Percentiles rank a stretch among this genome's conserved stretches.
Conservation (phyloP, 768 basidiomycete genomes). For the Boletus sensibilis region DNA sequence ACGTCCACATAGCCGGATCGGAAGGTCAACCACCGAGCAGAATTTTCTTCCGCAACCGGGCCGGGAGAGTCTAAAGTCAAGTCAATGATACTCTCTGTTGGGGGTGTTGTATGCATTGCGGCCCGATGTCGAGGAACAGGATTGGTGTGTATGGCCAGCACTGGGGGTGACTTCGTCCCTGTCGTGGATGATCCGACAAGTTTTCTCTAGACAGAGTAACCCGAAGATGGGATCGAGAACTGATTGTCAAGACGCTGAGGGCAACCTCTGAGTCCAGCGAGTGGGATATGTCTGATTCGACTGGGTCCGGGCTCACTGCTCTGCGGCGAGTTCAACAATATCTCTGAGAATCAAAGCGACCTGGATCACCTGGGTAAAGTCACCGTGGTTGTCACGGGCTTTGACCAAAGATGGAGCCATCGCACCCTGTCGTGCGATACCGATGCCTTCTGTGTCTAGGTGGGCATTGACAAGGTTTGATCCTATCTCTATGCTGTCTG, state of each 20-base stretch:
- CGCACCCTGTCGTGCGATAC: not conserved
- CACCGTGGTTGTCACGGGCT: not conserved
- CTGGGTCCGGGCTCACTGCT: constrained; percentile 4
- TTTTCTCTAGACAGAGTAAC: not conserved
- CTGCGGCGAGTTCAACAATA: constrained; percentile 15
- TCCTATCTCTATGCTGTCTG: not conserved
- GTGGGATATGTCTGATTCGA: not conserved
- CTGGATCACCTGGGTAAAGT: constrained; percentile 9
- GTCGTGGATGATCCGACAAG: not conserved
- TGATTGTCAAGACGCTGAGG: not conserved
- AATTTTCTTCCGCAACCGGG: not conserved
- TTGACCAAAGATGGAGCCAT: not conserved
- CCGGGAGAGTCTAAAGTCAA: constrained; percentile 2
- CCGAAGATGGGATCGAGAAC: not conserved
- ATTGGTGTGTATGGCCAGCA: not conserved
- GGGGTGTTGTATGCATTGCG: not conserved
- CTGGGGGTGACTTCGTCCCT: not conserved
- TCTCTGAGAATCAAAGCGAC: not conserved
- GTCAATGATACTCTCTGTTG: constrained; percentile 7
- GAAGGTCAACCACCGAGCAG: constrained; percentile 24
- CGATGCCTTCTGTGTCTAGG: not conserved
- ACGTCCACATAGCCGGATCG: constrained; percentile 27
- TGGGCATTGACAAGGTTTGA: not conserved
- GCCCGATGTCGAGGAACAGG: not conserved
- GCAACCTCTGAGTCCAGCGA: not conserved